Evolutionary conservation across 108 stramenopile species (phyloP), one percentile per base, ranked within the genome.

Genomic region (Epithemia pelagica): DNA sequence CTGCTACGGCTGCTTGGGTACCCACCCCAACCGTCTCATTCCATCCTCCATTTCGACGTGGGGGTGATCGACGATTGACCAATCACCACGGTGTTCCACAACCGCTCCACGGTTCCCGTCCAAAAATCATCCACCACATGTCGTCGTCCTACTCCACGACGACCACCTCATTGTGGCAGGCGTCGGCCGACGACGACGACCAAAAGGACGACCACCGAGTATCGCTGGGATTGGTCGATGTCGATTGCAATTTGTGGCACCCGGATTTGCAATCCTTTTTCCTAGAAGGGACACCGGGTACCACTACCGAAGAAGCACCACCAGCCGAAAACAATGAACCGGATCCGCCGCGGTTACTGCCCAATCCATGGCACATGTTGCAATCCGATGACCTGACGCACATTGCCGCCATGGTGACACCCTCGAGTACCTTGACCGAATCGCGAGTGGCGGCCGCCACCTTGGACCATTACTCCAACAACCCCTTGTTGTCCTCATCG

Each of bases 371-470:
- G 67, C 32, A 82, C 22, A 78, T 82, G 20, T 30, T 82, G 26
- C 25, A 59, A 23, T 68, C 78, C 51, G 81, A 82, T 67, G 81
- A 77, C n/a, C 60, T 80, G 32, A 58, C 75, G 29, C 87, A 90
- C 31, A 84, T 91, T 51, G 75, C 78, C 51, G 85, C 78, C 37
- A 72, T 88, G 69, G 52, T 91, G 30, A 88, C 90, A 21, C 90
- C 90, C 0, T 82, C 85, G 0, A 85, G 83, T 19, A 87, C 87
- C 0, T 71, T 88, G 25, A 66, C 74, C 5, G 90, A 91, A 72
- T 79, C 86, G 10, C 68, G 59, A 51, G 56, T 46, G 37, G 37
- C 37, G 37, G 37, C 37, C 5, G 37, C 37, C 15, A 46, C 37
- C 10, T 46, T 46, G 37, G 10, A 46, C 5, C 37, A 46, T 46